Evolutionary conservation across 2,329 filamentous ascomycete species (phyloP), one percentile per base, ranked within the genome.

Genomic region (Cordyceps militaris): DNA sequence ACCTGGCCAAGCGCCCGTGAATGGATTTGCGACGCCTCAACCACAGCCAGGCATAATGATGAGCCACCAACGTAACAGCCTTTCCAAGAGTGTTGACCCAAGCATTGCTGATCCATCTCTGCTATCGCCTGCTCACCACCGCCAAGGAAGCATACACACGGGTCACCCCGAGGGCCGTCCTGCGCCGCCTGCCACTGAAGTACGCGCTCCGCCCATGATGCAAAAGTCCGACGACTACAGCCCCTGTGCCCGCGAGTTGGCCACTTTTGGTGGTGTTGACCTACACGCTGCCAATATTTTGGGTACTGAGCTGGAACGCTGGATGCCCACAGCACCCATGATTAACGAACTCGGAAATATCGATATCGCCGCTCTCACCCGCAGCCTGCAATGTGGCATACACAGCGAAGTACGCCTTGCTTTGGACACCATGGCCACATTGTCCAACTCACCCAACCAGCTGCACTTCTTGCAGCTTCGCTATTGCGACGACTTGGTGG

Each of bases 391-490:
- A 68, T 95, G 89, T 56, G 93, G 93, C 1, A 88, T 97, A 44
- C 87, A 91, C 65, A 86, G 85, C 5, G 94, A 99, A 73, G 87
- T 96, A n/a, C 85, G 93, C 10, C 74, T 96, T 61, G 93, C 93
- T 2, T 76, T 99, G 46, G 94, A 97, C 70, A 90, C 88, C 0
- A 76, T 99, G 36, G 85, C 85, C 10, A 84, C 83, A 21, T 79
- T 94, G 13, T 77, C 78, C 2, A 69, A 74, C 14, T 90, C 88
- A 2, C 82, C 82, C 56, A 77, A 81, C 4, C 79, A 87, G 24
- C 78, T 80, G n/a, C 77, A 92, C 19, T 83, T 85, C 43, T 74
- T 86, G 21, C 79, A 85, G 43, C 75, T 96, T 42, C 79, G 85
- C 58, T 83, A 83, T 56, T 96, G 90, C 67, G 92, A 96, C 58